phyloP scores from a whole-genome alignment of 1,139 yeast species.

The Schwanniomyces etchellsii region DNA sequence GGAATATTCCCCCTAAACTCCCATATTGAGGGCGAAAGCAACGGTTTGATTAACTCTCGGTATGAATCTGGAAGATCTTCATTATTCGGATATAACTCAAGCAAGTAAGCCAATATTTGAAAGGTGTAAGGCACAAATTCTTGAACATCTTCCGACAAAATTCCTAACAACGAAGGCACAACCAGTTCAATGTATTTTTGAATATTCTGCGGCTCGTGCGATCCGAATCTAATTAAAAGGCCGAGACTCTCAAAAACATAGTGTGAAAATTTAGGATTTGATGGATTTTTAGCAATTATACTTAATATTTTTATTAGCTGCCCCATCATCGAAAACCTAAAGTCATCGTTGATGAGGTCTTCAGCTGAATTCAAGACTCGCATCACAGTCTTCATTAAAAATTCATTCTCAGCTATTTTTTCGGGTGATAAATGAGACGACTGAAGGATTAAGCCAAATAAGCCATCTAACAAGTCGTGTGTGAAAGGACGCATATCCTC shows the following conservation, averaged over 20 bases:
- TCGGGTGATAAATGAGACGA: slow-evolving; percentile 54
- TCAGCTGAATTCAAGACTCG: slow-evolving; percentile 75
- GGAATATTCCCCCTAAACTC: slow-evolving; percentile 91
- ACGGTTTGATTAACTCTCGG: slow-evolving; percentile 66
- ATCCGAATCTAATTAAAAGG: slow-evolving; percentile 56
- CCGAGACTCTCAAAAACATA: slow-evolving; percentile 87
- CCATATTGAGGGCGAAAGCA: slow-evolving; percentile 88
- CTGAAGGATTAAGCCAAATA: slow-evolving; percentile 58
- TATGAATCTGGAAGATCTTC: slow-evolving; percentile 57
- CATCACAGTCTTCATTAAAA: slow-evolving; percentile 83
- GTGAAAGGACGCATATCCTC: slow-evolving; percentile 51
- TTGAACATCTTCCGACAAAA: slow-evolving; percentile 80
- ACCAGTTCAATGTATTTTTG: slow-evolving; percentile 47
- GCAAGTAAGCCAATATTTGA: slow-evolving; percentile 75
- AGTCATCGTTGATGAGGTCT: slow-evolving; percentile 41
- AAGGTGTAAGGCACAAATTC: slow-evolving; percentile 93
- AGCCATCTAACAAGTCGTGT: slow-evolving; percentile 52
- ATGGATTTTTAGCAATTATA: slow-evolving; percentile 80
- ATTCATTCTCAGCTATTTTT: slow-evolving; percentile 92
- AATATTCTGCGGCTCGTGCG: slow-evolving; percentile 24
- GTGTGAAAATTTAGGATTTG: slow-evolving; percentile 91
- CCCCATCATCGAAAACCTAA: slow-evolving; percentile 45
- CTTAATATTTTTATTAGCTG: slow-evolving; percentile 67
- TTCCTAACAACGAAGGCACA: slow-evolving; percentile 61
- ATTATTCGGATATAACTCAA: slow-evolving; percentile 55